A percentile compares a stretch with the other conserved stretches of the same genome.
phyloP scores from a whole-genome alignment of 2,329 filamentous ascomycete genomes.

The Colletotrichum godetiae region DNA sequence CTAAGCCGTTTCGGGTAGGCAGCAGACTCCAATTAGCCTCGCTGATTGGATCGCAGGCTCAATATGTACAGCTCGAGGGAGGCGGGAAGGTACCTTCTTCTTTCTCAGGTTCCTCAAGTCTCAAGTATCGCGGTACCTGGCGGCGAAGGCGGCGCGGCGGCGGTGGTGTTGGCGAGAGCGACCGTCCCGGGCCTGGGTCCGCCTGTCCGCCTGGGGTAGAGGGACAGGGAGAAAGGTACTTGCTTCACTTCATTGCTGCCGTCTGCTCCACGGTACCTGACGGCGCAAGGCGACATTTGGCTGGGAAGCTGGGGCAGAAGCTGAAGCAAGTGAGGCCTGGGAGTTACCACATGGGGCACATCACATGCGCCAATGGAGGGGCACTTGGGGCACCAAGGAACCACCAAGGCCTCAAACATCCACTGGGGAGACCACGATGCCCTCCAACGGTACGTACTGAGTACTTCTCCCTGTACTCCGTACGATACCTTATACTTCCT shows the following conservation, averaged over 20 bases:
- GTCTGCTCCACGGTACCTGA: slow-evolving; percentile 24
- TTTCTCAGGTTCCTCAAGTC: background rate
- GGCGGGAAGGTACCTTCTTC: background rate
- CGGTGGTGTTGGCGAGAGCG: background rate
- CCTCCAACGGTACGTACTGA: slow-evolving; percentile 1
- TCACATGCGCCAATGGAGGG: slow-evolving; percentile 36
- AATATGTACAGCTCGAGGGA: background rate
- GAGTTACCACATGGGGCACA: slow-evolving; percentile 35
- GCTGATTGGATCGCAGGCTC: slow-evolving; percentile 24
- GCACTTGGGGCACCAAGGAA: slow-evolving; percentile 36
- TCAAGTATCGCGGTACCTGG: background rate
- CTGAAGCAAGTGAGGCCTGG: slow-evolving; percentile 34
- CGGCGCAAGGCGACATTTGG: background rate
- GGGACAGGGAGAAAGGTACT: slow-evolving; percentile 9
- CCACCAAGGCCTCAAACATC: slow-evolving; percentile 26
- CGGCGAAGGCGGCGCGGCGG: background rate
- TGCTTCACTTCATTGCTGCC: background rate
- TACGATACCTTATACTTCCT: no score
- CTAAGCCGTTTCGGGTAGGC: slow-evolving; percentile 30
- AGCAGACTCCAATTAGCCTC: background rate
- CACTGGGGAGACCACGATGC: slow-evolving; percentile 20
- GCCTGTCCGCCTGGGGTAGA: background rate
- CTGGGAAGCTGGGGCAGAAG: background rate
- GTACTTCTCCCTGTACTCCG: background rate
- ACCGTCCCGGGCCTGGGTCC: background rate